These are phyloP conservation scores for Kuraishia piskuri DNA, from an alignment of 805 yeast genomes.

Conservation along the genomic window DNA sequence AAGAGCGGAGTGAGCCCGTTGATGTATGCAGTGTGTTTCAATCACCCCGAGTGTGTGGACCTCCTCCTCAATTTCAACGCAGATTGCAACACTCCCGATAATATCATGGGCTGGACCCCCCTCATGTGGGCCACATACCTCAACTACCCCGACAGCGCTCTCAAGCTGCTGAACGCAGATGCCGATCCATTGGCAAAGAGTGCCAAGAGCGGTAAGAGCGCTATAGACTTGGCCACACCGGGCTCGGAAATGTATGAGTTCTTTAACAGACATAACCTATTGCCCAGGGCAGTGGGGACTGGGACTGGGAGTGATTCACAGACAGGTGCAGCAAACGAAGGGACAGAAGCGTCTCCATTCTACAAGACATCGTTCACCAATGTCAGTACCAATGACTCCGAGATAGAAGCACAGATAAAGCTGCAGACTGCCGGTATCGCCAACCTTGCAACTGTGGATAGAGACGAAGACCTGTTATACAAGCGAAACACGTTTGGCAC, in stretches of 20 bases:
- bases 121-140: conserved; percentile 82
- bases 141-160: conserved; percentile 45
- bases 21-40: conserved; percentile 48
- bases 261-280: conserved; percentile 43
- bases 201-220: conserved; percentile 32
- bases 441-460: conserved; percentile 11
- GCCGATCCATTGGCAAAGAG: conserved; percentile 47
- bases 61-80: conserved; percentile 32
- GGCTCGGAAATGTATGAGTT: conserved; percentile 50
- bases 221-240: conserved; percentile 48
- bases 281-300: conserved; percentile 7
- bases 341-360: conserved; percentile 5
- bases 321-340: neutral
- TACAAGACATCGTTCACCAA: conserved; percentile 11
- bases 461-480: conserved; percentile 11
- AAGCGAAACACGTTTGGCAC: conserved; percentile 19
- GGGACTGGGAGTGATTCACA: neutral
- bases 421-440: conserved; percentile 30
- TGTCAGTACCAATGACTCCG: conserved; percentile 8
- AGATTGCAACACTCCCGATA: conserved; percentile 44
- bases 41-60: conserved; percentile 39
- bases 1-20: conserved; percentile 36
- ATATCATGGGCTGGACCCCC: conserved; percentile 50
- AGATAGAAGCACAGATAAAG: conserved; percentile 26
- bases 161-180: conserved; percentile 48